Base-by-base conservation (phyloP, 1,284 basidiomycete genomes). In the Leccinum solheimii region DNA sequence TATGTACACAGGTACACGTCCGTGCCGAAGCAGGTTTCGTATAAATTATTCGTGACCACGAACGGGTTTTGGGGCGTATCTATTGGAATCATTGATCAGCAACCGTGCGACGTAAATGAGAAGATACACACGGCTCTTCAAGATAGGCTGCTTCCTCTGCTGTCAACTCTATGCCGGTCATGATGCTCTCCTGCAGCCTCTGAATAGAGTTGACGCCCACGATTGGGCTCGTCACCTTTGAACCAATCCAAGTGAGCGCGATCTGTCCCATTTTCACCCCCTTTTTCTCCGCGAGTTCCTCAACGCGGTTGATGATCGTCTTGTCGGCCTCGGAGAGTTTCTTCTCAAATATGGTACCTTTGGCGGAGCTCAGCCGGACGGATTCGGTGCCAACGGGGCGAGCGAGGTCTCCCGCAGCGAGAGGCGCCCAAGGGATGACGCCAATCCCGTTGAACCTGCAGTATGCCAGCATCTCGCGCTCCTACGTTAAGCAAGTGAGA, bases 401-500 rank as follows among this genome's bases (percentile, higher is more conserved):
- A 30, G n/a, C 16, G 5, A 59, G 78, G 45, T 66, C 43, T 9
- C 82, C 82, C 3, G 62, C 64, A 4, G 69, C 64, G 9, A 83
- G 75, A 1, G 79, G 79, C 1, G 73, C 68, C 74, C 75, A 82
- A 1, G 78, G 74, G 11, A 83, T 77, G 43, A 83, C 64, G 0
- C 81, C 79, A 53, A 82, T 81, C 23, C 81, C 82, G 14, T 80
- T 72, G 61, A 73, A 76, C 6, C 78, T 74, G 69, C 80, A 82
- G 69, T 80, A 84, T 2, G 74, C 72, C 16, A 80, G 67, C 78
- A 83, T 80, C 63, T 83, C 81, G 0, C 74, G 69, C 61, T 85
- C 83, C 79, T 81, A 58, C 2, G 26, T 36, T 36, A 2, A 1
- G 16, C 21, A 23, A 26, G 13, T 68, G 36, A 60, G 10, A 32